Conservation (phyloP, 768 basidiomycete genomes). For the Asterophora lycoperdoides region DNA sequence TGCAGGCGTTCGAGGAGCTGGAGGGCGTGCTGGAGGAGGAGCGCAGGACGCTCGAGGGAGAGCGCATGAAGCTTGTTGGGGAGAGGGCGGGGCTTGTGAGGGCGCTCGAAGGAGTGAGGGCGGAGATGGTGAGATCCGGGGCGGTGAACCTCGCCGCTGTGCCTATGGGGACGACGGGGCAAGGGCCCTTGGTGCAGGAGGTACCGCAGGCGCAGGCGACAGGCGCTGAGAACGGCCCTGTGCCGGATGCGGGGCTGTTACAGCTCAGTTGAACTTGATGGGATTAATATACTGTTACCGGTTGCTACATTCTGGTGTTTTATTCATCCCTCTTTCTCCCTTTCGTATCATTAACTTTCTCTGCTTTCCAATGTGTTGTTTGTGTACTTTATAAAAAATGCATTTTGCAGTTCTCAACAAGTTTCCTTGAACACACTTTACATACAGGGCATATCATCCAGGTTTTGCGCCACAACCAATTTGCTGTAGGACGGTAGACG, state of each 20-base stretch:
- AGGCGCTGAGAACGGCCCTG: conserved; percentile 53
- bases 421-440: too few relatives aligned
- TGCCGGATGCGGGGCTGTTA: conserved; percentile 51
- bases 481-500: too few relatives aligned
- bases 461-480: too few relatives aligned
- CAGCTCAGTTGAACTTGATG: conserved; percentile 36
- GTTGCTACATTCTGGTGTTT: neutral
- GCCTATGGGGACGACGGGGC: conserved; percentile 53
- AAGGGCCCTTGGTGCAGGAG: conserved; percentile 54
- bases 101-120: conserved; percentile 62
- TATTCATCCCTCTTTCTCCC: neutral
- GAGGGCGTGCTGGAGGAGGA: conserved; percentile 93
- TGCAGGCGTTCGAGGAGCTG: conserved; percentile 90
- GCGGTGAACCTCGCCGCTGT: conserved; percentile 27
- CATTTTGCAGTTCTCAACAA: neutral
- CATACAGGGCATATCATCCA: too few relatives aligned
- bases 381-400: neutral
- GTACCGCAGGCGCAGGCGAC: conserved; percentile 40
- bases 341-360: neutral
- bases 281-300: neutral
- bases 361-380: neutral
- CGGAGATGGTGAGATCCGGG: conserved; percentile 59
- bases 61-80: conserved; percentile 71
- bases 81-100: conserved; percentile 73
- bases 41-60: conserved; percentile 77